Evolutionary conservation across 768 basidiomycete genomes (phyloP).

Genomic region (Pleurotus djamor): DNA sequence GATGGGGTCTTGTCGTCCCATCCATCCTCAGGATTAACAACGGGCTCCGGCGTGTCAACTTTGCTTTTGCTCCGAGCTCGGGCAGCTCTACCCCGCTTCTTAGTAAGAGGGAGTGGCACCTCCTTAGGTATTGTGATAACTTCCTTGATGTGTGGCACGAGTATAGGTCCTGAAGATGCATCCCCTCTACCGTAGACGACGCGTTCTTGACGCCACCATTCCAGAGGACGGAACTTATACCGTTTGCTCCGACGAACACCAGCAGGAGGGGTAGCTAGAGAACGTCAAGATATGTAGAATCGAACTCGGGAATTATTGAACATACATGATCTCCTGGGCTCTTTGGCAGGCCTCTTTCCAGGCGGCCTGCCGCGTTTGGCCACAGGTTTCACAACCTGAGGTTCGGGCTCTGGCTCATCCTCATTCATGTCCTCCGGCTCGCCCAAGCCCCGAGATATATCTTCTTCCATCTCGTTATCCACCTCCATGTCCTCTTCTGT

Average conservation of each 20-base stretch:
- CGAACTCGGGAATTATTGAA: background rate
- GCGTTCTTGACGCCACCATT: slow-evolving; percentile 93
- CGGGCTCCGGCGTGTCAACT: background rate
- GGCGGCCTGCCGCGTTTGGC: slow-evolving; percentile 11
- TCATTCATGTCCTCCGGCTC: slow-evolving; percentile 25
- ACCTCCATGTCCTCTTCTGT: slow-evolving; percentile 30
- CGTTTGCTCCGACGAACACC: slow-evolving; percentile 75
- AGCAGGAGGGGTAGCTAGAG: slow-evolving; percentile 29
- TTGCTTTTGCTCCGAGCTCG: slow-evolving; percentile 12
- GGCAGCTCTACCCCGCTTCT: slow-evolving; percentile 14
- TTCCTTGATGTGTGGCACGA: slow-evolving; percentile 70
- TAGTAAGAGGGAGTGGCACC: slow-evolving; percentile 34
- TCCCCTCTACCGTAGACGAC: slow-evolving; percentile 70
- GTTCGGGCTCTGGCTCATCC: slow-evolving; percentile 20
- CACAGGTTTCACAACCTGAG: slow-evolving; percentile 11
- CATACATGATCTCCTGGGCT: slow-evolving; percentile 33
- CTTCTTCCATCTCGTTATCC: slow-evolving; percentile 39
- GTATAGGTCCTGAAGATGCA: slow-evolving; percentile 38
- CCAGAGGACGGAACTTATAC: slow-evolving; percentile 69
- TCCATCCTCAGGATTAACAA: slow-evolving; percentile 59
- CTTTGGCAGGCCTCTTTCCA: slow-evolving; percentile 28
- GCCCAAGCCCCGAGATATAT: slow-evolving; percentile 35
- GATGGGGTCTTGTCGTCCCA: slow-evolving; percentile 83
- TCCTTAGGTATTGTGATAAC: slow-evolving; percentile 55
- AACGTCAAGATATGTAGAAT: background rate